Evolutionary conservation across 1,284 basidiomycete genomes (phyloP), one percentile per base, ranked within the genome.

Genomic region (Mycosarcoma maydis): DNA sequence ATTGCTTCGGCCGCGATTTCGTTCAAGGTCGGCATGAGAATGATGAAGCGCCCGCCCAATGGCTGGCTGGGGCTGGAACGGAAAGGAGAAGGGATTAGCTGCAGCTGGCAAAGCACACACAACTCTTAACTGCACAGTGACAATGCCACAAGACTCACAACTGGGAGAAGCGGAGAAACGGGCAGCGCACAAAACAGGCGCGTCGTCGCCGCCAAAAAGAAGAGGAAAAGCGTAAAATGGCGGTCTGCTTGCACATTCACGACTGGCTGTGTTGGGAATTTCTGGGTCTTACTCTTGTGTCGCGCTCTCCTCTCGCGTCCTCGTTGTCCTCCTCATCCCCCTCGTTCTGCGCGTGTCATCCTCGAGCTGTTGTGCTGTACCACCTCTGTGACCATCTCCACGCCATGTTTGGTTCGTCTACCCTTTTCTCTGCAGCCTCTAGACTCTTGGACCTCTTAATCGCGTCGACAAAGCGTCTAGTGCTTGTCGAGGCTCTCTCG

Each of bases 241-340:
- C 47, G 37, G 23, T 9, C 19, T 16, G 16, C 37, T 49, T 49
- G 47, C 38, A 26, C 47, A n/a, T 30, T 49, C n/a, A n/a, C n/a
- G n/a, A n/a, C n/a, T n/a, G n/a, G 47, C 38, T 27, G 29, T 34
- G 26, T 26, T 40, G 29, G 20, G 29, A 49, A 33, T 5, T 33
- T 41, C 47, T 49, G 47, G 47, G 47, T 49, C 37, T 32, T 29
- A 20, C 20, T n/a, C 30, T 6, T n/a, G 23, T 7, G 37, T 26
- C 11, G 11, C 45, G 19, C 19, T 13, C 16, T 39, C 19, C 36
- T 24, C 22, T 34, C 29, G 9, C 34, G 13, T 37, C 22, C 30
- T 45, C 32, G 6, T 36, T 23, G 6, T 45, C 33, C 22, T 36
- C 32, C 9, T 29, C 24, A 7, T 42, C 10, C 9, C 14, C 9